phyloP scores from a whole-genome alignment of 257 asterid species.

The Schizonepeta tenuifolia region DNA sequence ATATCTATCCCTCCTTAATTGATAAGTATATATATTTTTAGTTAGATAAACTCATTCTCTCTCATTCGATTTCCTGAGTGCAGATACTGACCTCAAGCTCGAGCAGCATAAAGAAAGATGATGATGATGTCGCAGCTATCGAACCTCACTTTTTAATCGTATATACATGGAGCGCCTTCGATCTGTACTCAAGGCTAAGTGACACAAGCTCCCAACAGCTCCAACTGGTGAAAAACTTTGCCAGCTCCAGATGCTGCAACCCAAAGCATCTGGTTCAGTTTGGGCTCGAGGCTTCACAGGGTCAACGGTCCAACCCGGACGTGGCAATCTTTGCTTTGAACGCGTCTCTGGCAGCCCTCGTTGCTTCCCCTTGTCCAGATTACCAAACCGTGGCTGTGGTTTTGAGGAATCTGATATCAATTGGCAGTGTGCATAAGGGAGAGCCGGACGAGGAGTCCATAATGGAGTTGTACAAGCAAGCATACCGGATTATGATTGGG shows the following conservation, averaged over 20 bases:
- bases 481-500: slow-evolving; percentile 87
- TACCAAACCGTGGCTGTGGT: slow-evolving; percentile 65
- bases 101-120: slow-evolving; percentile 40
- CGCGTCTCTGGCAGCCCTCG: slow-evolving; percentile 66
- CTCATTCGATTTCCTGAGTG: slow-evolving; percentile 14
- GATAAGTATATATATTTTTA: not conserved
- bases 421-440: slow-evolving; percentile 50
- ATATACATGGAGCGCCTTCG: slow-evolving; percentile 80
- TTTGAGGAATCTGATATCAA: slow-evolving; percentile 70
- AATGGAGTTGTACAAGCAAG: slow-evolving; percentile 70
- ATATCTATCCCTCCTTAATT: slow-evolving; percentile 18
- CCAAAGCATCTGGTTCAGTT: slow-evolving; percentile 75
- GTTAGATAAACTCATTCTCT: not conserved
- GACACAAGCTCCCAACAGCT: slow-evolving; percentile 73
- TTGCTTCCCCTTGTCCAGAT: slow-evolving; percentile 80
- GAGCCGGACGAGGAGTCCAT: slow-evolving; percentile 61
- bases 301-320: slow-evolving; percentile 74
- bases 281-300: slow-evolving; percentile 82
- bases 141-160: slow-evolving; percentile 71
- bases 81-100: slow-evolving; percentile 68
- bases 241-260: slow-evolving; percentile 66
- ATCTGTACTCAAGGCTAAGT: slow-evolving; percentile 73
- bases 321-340: slow-evolving; percentile 71
- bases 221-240: slow-evolving; percentile 57
- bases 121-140: slow-evolving; percentile 38